phyloP scores from a whole-genome alignment of 1,139 yeast genomes.

The Scheffersomyces parashehatae region DNA sequence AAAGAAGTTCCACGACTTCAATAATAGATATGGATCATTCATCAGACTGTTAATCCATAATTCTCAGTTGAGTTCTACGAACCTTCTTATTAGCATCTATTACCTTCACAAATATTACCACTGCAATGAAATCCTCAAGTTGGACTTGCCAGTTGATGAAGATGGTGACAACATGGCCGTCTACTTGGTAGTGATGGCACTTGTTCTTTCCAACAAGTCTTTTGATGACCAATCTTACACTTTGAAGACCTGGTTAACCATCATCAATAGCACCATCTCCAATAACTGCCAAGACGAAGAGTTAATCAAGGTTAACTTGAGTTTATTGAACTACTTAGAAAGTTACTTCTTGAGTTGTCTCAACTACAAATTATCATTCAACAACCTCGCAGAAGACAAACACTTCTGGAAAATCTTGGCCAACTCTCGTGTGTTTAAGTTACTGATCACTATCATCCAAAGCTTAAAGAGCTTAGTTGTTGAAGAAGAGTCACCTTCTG shows the following conservation, averaged over 20 bases:
- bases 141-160: slow-evolving; percentile 4
- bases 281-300: slow-evolving; percentile 2
- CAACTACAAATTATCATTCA: slow-evolving; percentile 30
- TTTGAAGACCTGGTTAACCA: slow-evolving; percentile 49
- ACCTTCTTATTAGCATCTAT: slow-evolving; percentile 32
- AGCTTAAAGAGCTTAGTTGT: slow-evolving; percentile 8
- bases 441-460: slow-evolving; percentile 21
- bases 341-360: slow-evolving; percentile 29
- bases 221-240: slow-evolving; percentile 55
- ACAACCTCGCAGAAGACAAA: slow-evolving; percentile 19
- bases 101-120: slow-evolving; percentile 29
- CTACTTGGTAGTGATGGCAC: slow-evolving; percentile 32
- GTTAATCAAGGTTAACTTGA: slow-evolving; percentile 16
- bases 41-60: slow-evolving; percentile 21
- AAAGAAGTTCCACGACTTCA: slow-evolving; percentile 12
- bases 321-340: slow-evolving; percentile 30
- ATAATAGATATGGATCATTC: slow-evolving; percentile 19
- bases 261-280: slow-evolving; percentile 14
- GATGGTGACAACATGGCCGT: slow-evolving; percentile 19
- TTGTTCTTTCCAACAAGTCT: slow-evolving; percentile 49
- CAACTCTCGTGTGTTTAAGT: slow-evolving; percentile 7
- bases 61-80: slow-evolving; percentile 32
- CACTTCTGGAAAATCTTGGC: slow-evolving; percentile 26
- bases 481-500: neutral
- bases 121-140: slow-evolving; percentile 10